Conservation (phyloP, 305 asterid species). For the Fraxinus sp. region DNA sequence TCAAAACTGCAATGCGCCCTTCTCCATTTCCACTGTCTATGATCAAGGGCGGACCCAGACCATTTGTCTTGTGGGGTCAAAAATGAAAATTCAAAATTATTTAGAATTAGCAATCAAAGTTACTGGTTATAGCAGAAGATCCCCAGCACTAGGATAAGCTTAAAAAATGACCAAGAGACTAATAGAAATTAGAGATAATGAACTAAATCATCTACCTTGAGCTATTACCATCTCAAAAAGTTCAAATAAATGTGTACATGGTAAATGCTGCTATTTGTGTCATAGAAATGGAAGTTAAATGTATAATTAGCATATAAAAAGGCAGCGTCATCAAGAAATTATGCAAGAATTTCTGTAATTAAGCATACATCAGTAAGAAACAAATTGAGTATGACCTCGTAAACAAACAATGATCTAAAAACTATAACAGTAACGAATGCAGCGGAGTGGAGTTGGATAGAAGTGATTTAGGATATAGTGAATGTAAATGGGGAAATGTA, state of each 20-base stretch:
- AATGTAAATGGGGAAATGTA: not conserved
- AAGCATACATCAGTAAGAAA: not conserved
- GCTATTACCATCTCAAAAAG: not conserved
- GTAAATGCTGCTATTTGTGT: not conserved
- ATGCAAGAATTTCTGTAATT: not conserved
- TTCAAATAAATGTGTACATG: not conserved
- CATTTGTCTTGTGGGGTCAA: too few species aligned
- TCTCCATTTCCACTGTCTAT: not conserved
- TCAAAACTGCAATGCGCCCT: not conserved
- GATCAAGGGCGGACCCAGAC: not conserved
- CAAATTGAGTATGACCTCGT: not conserved
- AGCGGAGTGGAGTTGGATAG: slow-evolving; percentile 15
- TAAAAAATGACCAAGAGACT: not conserved
- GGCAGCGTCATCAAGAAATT: not conserved
- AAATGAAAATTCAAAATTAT: too few species aligned
- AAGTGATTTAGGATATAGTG: not conserved
- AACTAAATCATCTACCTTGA: not conserved
- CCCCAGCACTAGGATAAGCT: not conserved
- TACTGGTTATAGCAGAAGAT: not conserved
- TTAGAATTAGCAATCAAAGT: not conserved
- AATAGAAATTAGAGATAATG: not conserved
- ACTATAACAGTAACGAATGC: not conserved
- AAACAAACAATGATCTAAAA: not conserved
- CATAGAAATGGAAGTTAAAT: not conserved
- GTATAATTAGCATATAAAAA: not conserved